These are phyloP conservation scores for Fragaria iinumae DNA, from an alignment of 306 rosid genomes.

Conservation along the genomic window DNA sequence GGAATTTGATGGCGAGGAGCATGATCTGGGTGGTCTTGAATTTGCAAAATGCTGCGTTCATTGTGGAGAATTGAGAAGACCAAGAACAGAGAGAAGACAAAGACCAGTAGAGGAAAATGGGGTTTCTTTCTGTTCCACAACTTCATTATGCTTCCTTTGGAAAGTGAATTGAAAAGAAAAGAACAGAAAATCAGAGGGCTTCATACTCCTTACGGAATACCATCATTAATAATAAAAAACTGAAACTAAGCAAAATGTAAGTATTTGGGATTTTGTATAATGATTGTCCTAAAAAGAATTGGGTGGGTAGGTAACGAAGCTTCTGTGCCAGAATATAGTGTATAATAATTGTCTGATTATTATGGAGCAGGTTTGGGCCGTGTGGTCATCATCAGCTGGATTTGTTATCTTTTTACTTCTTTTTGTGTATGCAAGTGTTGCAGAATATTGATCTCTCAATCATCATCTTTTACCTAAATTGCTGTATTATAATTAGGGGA, in stretches of 20 bases:
- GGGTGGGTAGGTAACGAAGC: neutral
- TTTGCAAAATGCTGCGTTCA: constrained; percentile 51
- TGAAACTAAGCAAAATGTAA: neutral
- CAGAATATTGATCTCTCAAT: neutral
- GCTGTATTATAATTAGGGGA: neutral
- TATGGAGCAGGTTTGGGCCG: neutral
- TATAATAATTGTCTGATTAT: constrained; percentile 2
- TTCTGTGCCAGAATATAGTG: neutral
- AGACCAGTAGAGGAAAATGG: constrained; percentile 54
- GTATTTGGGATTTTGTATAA: neutral
- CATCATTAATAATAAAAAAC: neutral
- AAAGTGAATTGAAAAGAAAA: neutral
- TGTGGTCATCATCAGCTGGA: neutral
- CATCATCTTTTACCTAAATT: neutral
- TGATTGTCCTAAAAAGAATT: neutral
- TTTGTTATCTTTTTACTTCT: neutral
- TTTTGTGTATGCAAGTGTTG: neutral
- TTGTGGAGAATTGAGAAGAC: constrained; percentile 61
- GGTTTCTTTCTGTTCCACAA: constrained; percentile 37
- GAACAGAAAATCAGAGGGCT: neutral
- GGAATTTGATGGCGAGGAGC: constrained; percentile 48
- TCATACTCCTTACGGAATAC: neutral
- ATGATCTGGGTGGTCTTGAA: constrained; percentile 58
- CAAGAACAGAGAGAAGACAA: constrained; percentile 52
- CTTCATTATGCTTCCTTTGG: constrained; percentile 8